Evolutionary conservation across 768 basidiomycete species (phyloP).

Genomic region (Lentinus brumalis): DNA sequence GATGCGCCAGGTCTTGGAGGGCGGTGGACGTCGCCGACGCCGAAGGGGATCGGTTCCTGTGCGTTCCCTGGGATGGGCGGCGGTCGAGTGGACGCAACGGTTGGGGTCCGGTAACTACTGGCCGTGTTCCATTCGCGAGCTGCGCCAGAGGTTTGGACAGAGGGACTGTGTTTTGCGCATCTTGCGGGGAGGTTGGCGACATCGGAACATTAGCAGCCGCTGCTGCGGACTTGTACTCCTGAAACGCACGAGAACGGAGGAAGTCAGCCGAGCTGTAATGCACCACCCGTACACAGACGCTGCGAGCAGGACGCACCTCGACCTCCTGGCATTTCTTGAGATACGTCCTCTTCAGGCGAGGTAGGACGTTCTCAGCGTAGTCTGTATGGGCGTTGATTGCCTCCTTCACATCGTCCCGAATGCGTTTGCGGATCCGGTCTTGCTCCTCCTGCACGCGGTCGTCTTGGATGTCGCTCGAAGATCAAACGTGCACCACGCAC

Average conservation of each 20-base stretch:
- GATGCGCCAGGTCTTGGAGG: slow-evolving; percentile 86
- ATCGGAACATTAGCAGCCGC: slow-evolving; percentile 36
- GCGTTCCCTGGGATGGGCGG: slow-evolving; percentile 63
- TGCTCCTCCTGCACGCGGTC: slow-evolving; percentile 71
- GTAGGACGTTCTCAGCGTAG: slow-evolving; percentile 76
- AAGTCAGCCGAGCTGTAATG: not conserved
- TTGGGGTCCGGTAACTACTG: slow-evolving; percentile 69
- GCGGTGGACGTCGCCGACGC: slow-evolving; percentile 85
- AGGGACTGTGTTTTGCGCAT: slow-evolving; percentile 36
- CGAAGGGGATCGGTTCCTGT: slow-evolving; percentile 59
- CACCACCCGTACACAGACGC: not conserved
- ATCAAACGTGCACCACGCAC: slow-evolving; percentile 35
- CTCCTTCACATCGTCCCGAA: slow-evolving; percentile 88
- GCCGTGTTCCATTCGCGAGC: slow-evolving; percentile 49
- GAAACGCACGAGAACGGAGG: slow-evolving; percentile 3
- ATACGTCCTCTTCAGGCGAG: slow-evolving; percentile 79
- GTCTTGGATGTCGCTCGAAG: not conserved
- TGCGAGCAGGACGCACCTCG: slow-evolving; percentile 54
- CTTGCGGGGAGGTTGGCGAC: slow-evolving; percentile 29
- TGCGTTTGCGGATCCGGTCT: slow-evolving; percentile 87
- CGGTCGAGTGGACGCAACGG: slow-evolving; percentile 76
- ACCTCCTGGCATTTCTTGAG: slow-evolving; percentile 85
- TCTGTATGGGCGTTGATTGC: slow-evolving; percentile 78
- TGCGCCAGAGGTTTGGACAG: slow-evolving; percentile 33
- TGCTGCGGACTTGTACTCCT: slow-evolving; percentile 72